Evolutionary conservation across 2,329 filamentous ascomycete species (phyloP).

Genomic region (Aaosphaeria arxii): DNA sequence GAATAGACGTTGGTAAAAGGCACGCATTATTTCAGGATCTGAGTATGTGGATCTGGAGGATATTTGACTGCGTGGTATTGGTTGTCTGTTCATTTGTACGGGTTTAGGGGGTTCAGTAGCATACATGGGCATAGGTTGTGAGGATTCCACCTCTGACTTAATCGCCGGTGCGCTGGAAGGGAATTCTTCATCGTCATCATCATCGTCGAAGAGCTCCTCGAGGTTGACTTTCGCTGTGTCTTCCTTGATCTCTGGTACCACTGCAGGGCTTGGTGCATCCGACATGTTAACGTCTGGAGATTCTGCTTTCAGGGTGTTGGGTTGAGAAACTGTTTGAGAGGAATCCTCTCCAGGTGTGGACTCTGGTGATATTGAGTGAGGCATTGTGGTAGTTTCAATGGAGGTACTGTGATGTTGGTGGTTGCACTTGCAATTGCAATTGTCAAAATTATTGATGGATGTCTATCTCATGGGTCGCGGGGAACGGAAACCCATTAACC

Average conservation of each 20-base stretch:
- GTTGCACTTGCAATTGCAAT: not conserved
- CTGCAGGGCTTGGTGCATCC: slow-evolving; percentile 22
- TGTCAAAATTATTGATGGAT: slow-evolving; percentile 1
- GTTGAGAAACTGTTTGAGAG: slow-evolving; percentile 38
- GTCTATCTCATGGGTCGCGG: not conserved
- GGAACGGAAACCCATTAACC: no score
- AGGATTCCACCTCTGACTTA: slow-evolving; percentile 41
- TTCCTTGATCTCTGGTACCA: slow-evolving; percentile 19
- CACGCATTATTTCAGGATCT: slow-evolving; percentile 82
- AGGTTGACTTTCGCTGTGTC: slow-evolving; percentile 40
- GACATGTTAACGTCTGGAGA: slow-evolving; percentile 30
- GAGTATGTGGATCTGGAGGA: slow-evolving; percentile 49
- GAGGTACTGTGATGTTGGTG: not conserved
- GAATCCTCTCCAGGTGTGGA: slow-evolving; percentile 39
- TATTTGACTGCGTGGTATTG: slow-evolving; percentile 21
- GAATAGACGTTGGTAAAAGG: slow-evolving; percentile 93
- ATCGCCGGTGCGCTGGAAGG: slow-evolving; percentile 51
- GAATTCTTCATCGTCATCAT: slow-evolving; percentile 57
- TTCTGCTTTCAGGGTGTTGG: slow-evolving; percentile 23
- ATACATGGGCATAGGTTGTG: slow-evolving; percentile 40
- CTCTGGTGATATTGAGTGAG: slow-evolving; percentile 44
- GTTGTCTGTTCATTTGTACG: no score
- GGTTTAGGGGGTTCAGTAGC: slow-evolving; percentile 2
- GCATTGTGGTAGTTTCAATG: slow-evolving; percentile 34
- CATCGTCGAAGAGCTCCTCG: slow-evolving; percentile 60